Conservation (phyloP, 164 flowering plant species). For the Sedum album region DNA sequence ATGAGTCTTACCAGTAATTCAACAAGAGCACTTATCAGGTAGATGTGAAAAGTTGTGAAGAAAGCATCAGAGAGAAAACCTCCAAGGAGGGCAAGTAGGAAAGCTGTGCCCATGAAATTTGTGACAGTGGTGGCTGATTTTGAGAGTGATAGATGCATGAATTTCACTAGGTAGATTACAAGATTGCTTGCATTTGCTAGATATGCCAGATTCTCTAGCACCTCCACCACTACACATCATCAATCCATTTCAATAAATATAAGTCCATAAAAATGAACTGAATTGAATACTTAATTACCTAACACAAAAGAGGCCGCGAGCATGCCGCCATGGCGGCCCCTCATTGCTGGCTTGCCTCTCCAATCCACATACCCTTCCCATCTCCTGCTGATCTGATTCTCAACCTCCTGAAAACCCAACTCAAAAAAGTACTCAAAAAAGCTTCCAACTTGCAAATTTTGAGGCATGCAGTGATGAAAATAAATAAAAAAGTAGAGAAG, state of each 20-base stretch:
- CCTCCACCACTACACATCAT: constrained; percentile 33
- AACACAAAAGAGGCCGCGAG: constrained; percentile 29
- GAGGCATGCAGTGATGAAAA: neutral
- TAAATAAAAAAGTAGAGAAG: neutral
- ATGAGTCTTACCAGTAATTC: constrained; percentile 27
- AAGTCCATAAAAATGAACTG: neutral
- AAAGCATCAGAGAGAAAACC: constrained; percentile 65
- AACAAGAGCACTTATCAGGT: constrained; percentile 31
- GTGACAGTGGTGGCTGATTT: constrained; percentile 51
- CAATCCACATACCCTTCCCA: constrained; percentile 52
- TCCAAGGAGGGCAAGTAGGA: constrained; percentile 63
- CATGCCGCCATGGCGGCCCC: constrained; percentile 39
- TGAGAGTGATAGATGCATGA: constrained; percentile 48
- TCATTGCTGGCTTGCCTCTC: constrained; percentile 25
- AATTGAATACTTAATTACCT: constrained; percentile 11
- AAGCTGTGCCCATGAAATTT: constrained; percentile 71
- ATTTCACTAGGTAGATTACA: constrained; percentile 34
- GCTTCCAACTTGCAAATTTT: neutral
- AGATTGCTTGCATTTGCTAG: constrained; percentile 66
- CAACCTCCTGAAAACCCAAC: constrained; percentile 7
- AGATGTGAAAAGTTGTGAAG: constrained; percentile 40
- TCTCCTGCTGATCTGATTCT: constrained; percentile 11
- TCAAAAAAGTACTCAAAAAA: neutral
- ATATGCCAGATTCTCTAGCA: constrained; percentile 57
- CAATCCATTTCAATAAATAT: neutral